Base-by-base conservation (phyloP, 306 rosid species). In the Medicago lupulina region DNA sequence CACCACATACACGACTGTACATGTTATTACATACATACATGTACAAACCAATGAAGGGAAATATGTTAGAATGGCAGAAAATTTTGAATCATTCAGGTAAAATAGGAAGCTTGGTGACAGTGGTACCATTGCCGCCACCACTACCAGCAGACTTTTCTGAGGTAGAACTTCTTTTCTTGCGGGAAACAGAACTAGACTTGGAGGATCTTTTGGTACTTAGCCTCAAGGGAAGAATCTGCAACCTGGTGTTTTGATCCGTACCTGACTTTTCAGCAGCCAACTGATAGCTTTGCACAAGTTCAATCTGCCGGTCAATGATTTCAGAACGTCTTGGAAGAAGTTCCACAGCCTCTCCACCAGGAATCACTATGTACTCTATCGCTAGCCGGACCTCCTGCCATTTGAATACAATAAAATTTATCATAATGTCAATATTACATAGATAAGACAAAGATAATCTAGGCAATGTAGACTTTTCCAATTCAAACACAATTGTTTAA, bases 301-400 rank as follows among this genome's bases (percentile, higher is more conserved):
- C 92, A 67, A 96, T 96, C 90, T 96, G 99, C 67, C 89, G 77
- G 12, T 91, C 99, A 8, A 96, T 89, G 54, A 96, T 96, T 76
- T 96, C 98, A 2, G 98, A 89, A 73, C 92, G 34, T 73, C 99
- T 89, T 16, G 99, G 98, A 61, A 96, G 99, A 82, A 96, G 99
- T 85, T 96, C 99, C 23, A 96, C 99, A 2, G 98, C 84, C 76
- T 96, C 99, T 82, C 99, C 98, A 36, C 99, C 99, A 61, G 99
- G 99, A 82, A 96, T 96, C 77, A 96, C 99, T 0, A 96, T 96
- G 80, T 96, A 92, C 83, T 96, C 99, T 15, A 96, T 96, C 28
- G 98, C 99, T 46, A 96, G 97, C 73, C 99, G 89, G 61, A 92
- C 99, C 96, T 96, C 99, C 99, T 96, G 74, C 55, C 67, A 76